Percentiles rank a stretch among this genome's conserved stretches.
Conservation (phyloP, 768 basidiomycete species). For the Suillus placidus region DNA sequence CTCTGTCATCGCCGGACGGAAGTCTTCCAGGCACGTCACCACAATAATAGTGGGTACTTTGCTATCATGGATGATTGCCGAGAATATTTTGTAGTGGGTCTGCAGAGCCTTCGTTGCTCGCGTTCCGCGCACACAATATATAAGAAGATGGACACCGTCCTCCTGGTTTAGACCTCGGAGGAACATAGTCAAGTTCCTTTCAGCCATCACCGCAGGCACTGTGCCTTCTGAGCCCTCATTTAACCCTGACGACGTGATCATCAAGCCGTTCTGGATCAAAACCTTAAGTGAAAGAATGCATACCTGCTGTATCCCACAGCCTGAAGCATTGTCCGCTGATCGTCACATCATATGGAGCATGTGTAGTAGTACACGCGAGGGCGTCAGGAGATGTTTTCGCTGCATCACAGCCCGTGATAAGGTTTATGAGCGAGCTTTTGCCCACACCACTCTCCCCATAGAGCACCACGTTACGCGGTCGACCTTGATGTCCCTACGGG, state of each 20-base stretch:
- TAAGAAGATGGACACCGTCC: conserved; percentile 32
- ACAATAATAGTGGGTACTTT: conserved; percentile 24
- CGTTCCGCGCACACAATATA: conserved; percentile 34
- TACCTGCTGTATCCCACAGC: conserved; percentile 38
- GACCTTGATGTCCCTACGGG: conserved; percentile 1
- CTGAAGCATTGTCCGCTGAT: conserved; percentile 25
- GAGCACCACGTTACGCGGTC: conserved; percentile 34
- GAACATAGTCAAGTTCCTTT: conserved; percentile 7
- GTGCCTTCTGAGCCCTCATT: conserved; percentile 8
- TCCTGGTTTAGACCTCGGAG: conserved; percentile 31
- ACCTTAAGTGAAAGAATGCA: conserved; percentile 29
- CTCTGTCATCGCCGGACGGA: conserved; percentile 21
- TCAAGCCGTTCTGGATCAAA: conserved; percentile 22
- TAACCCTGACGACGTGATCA: conserved; percentile 30
- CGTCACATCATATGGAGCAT: conserved; percentile 25
- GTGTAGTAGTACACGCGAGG: conserved; percentile 36
- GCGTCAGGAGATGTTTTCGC: conserved; percentile 37
- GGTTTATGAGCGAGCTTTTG: conserved; percentile 48
- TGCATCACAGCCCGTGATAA: conserved; percentile 29
- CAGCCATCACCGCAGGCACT: conserved; percentile 12
- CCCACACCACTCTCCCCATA: conserved; percentile 38
- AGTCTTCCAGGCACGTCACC: conserved; percentile 22
- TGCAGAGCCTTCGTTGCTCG: conserved; percentile 27
- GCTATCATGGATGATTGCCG: conserved; percentile 26
- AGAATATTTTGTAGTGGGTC: conserved; percentile 33